Percentiles rank a stretch among this genome's conserved stretches.
Conservation (phyloP, 108 stramenopile genomes). For the Chaetoceros muelleri region DNA sequence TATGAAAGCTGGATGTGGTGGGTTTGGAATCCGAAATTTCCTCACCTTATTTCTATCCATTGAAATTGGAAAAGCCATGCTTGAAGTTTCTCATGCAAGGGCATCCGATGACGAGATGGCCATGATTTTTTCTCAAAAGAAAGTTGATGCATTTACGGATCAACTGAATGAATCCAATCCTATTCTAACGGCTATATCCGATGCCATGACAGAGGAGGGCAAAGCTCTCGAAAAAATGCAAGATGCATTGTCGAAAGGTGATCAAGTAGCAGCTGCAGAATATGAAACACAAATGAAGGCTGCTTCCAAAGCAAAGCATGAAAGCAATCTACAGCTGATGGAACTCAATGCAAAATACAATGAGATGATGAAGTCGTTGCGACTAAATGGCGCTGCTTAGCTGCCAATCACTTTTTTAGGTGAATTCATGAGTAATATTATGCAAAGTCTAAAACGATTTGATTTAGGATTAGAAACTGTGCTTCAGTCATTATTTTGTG, state of each 20-base stretch:
- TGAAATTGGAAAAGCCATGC: conserved; percentile 78
- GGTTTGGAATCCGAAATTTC: conserved; percentile 86
- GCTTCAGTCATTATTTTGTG: no score
- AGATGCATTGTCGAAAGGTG: conserved; percentile 6
- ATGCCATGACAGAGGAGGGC: conserved; percentile 82
- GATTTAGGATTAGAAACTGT: no score
- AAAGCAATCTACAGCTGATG: conserved; percentile 53
- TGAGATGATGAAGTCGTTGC: conserved; percentile 51
- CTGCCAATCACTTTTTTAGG: no score
- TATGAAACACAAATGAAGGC: conserved; percentile 27
- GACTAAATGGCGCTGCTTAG: no score
- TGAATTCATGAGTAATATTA: no score
- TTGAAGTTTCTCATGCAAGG: conserved; percentile 47
- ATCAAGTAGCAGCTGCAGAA: conserved; percentile 8
- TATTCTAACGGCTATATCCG: conserved; percentile 71
- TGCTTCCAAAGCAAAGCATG: conserved; percentile 27
- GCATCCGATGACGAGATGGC: conserved; percentile 16
- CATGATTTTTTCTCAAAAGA: conserved; percentile 22
- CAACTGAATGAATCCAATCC: conserved; percentile 86
- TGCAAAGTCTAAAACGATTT: no score
- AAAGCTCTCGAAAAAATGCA: conserved; percentile 10
- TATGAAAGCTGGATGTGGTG: conserved; percentile 79
- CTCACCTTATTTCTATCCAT: conserved; percentile 80
- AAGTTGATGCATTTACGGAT: conserved; percentile 57
- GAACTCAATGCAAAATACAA: conserved; percentile 65